Percentiles rank a stretch among this genome's conserved stretches.
phyloP scores from a whole-genome alignment of 768 basidiomycete species.

The Scleroderma bovista region DNA sequence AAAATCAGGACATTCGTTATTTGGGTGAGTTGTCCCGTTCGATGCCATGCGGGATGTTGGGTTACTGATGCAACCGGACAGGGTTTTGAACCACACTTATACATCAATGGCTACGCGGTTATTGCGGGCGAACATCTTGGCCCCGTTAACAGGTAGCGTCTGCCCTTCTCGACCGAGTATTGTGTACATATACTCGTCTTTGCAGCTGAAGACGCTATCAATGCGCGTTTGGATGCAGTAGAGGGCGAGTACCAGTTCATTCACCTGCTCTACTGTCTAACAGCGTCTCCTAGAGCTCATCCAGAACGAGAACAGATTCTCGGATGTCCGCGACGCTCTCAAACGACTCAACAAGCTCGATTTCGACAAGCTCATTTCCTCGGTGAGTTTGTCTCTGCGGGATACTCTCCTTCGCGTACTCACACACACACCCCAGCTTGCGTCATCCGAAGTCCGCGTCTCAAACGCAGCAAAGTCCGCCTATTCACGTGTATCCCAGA shows the following conservation, averaged over 20 bases:
- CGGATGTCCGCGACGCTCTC: conserved; percentile 60
- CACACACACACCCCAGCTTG: conserved; percentile 44
- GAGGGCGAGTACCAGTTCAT: conserved; percentile 49
- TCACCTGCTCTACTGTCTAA: not conserved
- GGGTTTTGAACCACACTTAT: conserved; percentile 72
- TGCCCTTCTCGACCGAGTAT: not conserved
- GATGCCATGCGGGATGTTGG: not conserved
- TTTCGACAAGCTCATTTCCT: conserved; percentile 79
- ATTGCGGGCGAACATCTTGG: conserved; percentile 72
- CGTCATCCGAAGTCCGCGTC: conserved; percentile 52
- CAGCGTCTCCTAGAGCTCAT: conserved; percentile 53
- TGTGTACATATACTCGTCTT: not conserved
- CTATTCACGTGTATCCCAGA: conserved; percentile 64
- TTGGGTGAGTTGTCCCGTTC: conserved; percentile 48
- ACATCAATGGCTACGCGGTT: conserved; percentile 89
- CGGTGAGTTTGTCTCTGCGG: too few relatives aligned
- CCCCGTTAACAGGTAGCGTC: conserved; percentile 65
- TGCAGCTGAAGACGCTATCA: conserved; percentile 45
- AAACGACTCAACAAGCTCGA: conserved; percentile 75
- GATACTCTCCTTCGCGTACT: not conserved
- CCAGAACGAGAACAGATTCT: conserved; percentile 69
- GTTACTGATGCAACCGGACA: conserved; percentile 21
- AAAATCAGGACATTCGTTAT: conserved; percentile 70
- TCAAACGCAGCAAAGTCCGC: conserved; percentile 57
- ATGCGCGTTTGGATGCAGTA: conserved; percentile 82